A percentile compares a stretch with the other conserved stretches of the same genome.
phyloP scores from a whole-genome alignment of 805 yeast genomes.

The Monosporozyma yasuniensis region DNA sequence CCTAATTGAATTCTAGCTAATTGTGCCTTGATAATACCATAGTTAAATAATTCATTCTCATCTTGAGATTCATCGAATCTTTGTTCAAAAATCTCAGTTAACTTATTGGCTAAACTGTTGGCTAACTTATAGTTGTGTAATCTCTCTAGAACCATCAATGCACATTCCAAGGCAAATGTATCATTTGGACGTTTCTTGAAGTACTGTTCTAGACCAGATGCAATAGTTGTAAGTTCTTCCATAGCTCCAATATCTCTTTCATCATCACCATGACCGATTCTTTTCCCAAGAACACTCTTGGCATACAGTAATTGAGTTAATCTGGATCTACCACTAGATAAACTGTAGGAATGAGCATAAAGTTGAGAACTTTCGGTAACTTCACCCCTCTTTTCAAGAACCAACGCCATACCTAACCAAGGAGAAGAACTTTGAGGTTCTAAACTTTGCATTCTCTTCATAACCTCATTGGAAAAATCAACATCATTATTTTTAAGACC shows the following conservation, averaged over 20 bases:
- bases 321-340: conserved; percentile 67
- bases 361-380: conserved; percentile 42
- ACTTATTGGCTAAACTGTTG: conserved; percentile 35
- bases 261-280: conserved; percentile 37
- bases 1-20: conserved; percentile 68
- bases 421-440: conserved; percentile 68
- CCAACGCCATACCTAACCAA: conserved; percentile 83
- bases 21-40: conserved; percentile 56
- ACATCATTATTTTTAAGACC: conserved; percentile 61
- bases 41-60: conserved; percentile 38
- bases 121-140: conserved; percentile 55
- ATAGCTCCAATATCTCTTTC: conserved; percentile 48
- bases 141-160: conserved; percentile 56
- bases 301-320: conserved; percentile 69
- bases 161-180: conserved; percentile 45
- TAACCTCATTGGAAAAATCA: conserved; percentile 64
- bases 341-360: conserved; percentile 67
- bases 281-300: conserved; percentile 40
- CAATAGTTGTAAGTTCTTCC: conserved; percentile 60
- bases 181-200: conserved; percentile 55
- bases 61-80: conserved; percentile 50
- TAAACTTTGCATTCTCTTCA: conserved; percentile 64
- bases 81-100: conserved; percentile 44
- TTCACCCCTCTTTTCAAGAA: conserved; percentile 44
- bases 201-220: conserved; percentile 55